Percentiles rank a stretch among this genome's conserved stretches.
These are phyloP conservation scores for Schizopora paradoxa DNA, from an alignment of 1,284 basidiomycete genomes.

Conservation along the genomic window DNA sequence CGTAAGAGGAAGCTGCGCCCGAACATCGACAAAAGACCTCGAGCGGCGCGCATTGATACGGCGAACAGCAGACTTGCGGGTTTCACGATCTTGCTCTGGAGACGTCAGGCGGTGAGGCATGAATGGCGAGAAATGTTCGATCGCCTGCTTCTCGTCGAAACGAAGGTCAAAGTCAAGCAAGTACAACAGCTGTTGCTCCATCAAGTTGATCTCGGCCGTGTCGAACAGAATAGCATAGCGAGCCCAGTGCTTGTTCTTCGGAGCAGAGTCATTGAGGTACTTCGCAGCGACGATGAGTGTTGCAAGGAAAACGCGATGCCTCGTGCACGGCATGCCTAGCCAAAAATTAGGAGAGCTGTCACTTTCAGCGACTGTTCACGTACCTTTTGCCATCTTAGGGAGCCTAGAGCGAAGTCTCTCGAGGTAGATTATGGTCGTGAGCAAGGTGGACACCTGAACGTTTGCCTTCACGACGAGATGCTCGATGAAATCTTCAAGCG, in stretches of 20 bases:
- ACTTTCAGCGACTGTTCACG: too few species aligned
- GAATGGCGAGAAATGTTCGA: slow-evolving; percentile 58
- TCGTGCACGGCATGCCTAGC: slow-evolving; percentile 83
- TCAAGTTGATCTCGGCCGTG: slow-evolving; percentile 81
- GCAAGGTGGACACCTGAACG: slow-evolving; percentile 88
- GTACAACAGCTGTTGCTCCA: slow-evolving; percentile 92
- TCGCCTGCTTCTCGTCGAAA: slow-evolving; percentile 76
- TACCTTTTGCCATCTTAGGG: slow-evolving; percentile 83
- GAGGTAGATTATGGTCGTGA: slow-evolving; percentile 91
- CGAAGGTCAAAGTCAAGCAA: slow-evolving; percentile 87
- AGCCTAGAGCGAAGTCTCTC: slow-evolving; percentile 81
- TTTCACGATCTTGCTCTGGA: slow-evolving; percentile 31
- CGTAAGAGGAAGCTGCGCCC: slow-evolving; percentile 35
- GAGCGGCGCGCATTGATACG: slow-evolving; percentile 52
- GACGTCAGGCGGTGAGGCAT: slow-evolving; percentile 34
- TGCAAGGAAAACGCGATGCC: slow-evolving; percentile 94
- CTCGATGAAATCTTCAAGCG: slow-evolving; percentile 84
- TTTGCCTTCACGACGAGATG: slow-evolving; percentile 82
- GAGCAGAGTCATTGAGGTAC: slow-evolving; percentile 94
- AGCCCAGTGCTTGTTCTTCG: slow-evolving; percentile 95
- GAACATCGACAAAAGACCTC: slow-evolving; percentile 42
- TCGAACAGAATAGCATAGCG: slow-evolving; percentile 74
- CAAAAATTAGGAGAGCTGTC: neutral
- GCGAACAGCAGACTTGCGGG: slow-evolving; percentile 50
- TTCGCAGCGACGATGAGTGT: slow-evolving; percentile 95